Base-by-base conservation (phyloP, 2,329 filamentous ascomycete genomes). In the Cladobotryum mycophilum region DNA sequence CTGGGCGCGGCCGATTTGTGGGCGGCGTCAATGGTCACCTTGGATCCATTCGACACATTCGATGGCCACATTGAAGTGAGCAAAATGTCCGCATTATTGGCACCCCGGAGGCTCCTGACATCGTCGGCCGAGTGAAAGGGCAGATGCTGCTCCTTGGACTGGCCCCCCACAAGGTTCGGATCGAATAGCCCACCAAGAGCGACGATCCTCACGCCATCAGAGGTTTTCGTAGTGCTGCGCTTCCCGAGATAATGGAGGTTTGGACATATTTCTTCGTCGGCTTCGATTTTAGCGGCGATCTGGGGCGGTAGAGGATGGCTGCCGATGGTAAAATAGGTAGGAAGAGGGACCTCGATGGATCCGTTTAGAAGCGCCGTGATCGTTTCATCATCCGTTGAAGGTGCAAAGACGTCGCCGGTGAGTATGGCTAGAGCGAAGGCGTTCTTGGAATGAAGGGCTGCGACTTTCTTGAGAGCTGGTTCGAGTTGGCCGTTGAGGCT, bases 191-290 rank as follows among this genome's bases (percentile, higher is more conserved):
- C 93, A 22, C 92, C 92, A 0, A 99, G 76, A 1, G 88, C 77
- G n/a, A 92, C 88, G 55, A 99, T 90, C 46, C 86, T 84, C 42
- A 97, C 76, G 1, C 91, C 92, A 57, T 96, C 91, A 0, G 88
- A 86, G 0, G 92, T 97, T 66, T 93, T 97, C 47, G 89, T 86
- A 13, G 86, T 84, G 54, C 88, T 89, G 61, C 89, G 85, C 68
- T 93, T 95, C 51, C 88, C 91, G 1, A 99, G 80, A 61, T 86
- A 95, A 68, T 89, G 88, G 11, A 99, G 79, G 64, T 99, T 97
- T n/a, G 85, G 79, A 65, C 90, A 96, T 15, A 99, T 78, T 59
- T 85, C 81, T 61, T 84, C 85, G 55, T 86, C 81, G 34, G 79
- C 78, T 62, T 89, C 79, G 47, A 97, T 78, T 64, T 84, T 90